Percentiles rank a stretch among this genome's conserved stretches.
phyloP scores from a whole-genome alignment of 129 eudicot species.

The Apium graveolens region DNA sequence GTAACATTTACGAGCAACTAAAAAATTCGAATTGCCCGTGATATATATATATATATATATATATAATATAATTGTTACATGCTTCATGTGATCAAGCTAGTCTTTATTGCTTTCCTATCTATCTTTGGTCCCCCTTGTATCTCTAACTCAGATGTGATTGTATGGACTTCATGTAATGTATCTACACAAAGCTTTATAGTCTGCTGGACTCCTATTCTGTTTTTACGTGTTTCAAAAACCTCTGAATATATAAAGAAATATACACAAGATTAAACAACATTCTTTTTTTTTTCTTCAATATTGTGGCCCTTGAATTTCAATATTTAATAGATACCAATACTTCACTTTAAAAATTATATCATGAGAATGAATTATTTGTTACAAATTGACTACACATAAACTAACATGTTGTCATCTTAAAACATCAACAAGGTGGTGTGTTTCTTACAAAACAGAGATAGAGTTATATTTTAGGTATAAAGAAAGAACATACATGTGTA shows the following conservation, averaged over 20 bases:
- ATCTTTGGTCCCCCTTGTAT: not conserved
- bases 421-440: constrained; percentile 1
- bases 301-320: not conserved
- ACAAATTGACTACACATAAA: constrained; percentile 1
- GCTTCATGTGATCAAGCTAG: constrained; percentile 11
- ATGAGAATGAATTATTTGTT: not conserved
- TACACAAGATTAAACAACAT: not conserved
- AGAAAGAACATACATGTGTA: not conserved
- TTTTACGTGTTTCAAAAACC: not conserved
- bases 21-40: not conserved
- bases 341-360: not conserved
- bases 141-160: not conserved
- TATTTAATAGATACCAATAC: too few species aligned
- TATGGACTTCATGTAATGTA: not conserved
- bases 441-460: not conserved
- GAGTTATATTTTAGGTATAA: not conserved
- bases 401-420: not conserved
- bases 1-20: not conserved
- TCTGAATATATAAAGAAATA: too few species aligned
- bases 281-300: not conserved
- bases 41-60: too few species aligned
- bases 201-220: not conserved
- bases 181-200: not conserved
- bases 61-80: too few species aligned
- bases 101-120: not conserved